Evolutionary conservation across 345 rosid species (phyloP).

Genomic region (Tarenaya hassleriana): DNA sequence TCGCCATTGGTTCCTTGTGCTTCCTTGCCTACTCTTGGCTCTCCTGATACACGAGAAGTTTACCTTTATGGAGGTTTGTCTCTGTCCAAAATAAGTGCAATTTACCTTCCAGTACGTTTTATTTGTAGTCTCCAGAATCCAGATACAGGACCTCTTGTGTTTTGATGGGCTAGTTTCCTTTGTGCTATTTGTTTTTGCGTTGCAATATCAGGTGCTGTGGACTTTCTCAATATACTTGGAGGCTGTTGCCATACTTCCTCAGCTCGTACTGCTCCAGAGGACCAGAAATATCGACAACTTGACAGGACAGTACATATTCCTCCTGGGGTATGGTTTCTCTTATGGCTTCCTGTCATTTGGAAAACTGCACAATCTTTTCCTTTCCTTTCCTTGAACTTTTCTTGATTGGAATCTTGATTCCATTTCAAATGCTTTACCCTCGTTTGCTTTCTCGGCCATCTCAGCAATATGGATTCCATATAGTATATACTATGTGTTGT

Average conservation of each 20-base stretch:
- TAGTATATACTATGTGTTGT: too few species aligned
- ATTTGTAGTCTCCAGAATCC: too few species aligned
- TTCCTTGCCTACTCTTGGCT: conserved; percentile 67
- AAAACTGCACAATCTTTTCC: too few species aligned
- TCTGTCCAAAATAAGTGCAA: not conserved
- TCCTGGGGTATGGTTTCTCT: conserved; percentile 55
- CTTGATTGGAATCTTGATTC: too few species aligned
- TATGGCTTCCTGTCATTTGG: too few species aligned
- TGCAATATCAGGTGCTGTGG: conserved; percentile 52
- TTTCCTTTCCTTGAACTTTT: too few species aligned
- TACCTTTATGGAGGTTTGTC: conserved; percentile 51
- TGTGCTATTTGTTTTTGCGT: not conserved
- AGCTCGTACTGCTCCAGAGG: conserved; percentile 66
- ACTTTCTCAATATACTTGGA: conserved; percentile 63
- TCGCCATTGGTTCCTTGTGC: conserved; percentile 46
- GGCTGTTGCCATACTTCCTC: conserved; percentile 80
- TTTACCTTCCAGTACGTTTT: not conserved
- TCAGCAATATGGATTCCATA: not conserved
- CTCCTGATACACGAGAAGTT: conserved; percentile 58
- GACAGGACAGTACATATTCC: conserved; percentile 76
- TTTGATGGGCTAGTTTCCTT: not conserved
- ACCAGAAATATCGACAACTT: conserved; percentile 77
- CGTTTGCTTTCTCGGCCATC: not conserved
- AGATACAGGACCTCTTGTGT: not conserved
- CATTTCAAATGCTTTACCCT: not conserved